phyloP scores from a whole-genome alignment of 805 yeast species.

The Candida hungchunana region DNA sequence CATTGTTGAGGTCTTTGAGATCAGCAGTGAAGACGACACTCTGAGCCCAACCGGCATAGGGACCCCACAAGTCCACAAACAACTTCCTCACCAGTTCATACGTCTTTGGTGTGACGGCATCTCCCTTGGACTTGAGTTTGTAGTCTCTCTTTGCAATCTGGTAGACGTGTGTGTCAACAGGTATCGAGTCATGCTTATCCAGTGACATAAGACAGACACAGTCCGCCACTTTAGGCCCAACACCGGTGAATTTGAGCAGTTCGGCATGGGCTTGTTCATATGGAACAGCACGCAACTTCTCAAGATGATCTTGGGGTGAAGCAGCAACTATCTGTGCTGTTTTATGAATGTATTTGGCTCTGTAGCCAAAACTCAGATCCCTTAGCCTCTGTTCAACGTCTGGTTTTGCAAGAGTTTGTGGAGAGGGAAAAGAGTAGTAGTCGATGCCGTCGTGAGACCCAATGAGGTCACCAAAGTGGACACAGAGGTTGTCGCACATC shows the following conservation, averaged over 20 bases:
- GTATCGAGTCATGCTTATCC: conserved; percentile 82
- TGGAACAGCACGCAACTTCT: conserved; percentile 39
- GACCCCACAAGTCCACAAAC: conserved; percentile 75
- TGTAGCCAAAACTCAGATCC: conserved; percentile 69
- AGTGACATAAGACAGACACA: conserved; percentile 92
- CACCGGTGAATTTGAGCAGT: conserved; percentile 70
- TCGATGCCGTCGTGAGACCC: conserved; percentile 47
- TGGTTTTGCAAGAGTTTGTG: conserved; percentile 41
- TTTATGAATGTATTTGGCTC: conserved; percentile 81
- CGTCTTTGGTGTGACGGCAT: conserved; percentile 28
- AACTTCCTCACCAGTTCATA: conserved; percentile 46
- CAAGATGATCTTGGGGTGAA: conserved; percentile 31
- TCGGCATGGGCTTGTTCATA: conserved; percentile 54
- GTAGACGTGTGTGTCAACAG: conserved; percentile 93
- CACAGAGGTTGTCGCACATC: conserved; percentile 81
- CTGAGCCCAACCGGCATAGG: conserved; percentile 98
- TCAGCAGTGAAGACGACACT: conserved; percentile 90
- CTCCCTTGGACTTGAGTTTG: conserved; percentile 39
- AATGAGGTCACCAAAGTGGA: conserved; percentile 62
- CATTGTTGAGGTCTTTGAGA: conserved; percentile 65
- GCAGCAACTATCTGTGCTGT: conserved; percentile 53
- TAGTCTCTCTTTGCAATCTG: conserved; percentile 85
- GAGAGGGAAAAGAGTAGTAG: conserved; percentile 73
- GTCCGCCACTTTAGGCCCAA: conserved; percentile 98
- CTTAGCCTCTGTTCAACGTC: conserved; percentile 43